Percentiles rank a stretch among this genome's conserved stretches.
These are phyloP conservation scores for Fusarium sp. DNA, from an alignment of 2,329 filamentous ascomycete species.

Conservation along the genomic window DNA sequence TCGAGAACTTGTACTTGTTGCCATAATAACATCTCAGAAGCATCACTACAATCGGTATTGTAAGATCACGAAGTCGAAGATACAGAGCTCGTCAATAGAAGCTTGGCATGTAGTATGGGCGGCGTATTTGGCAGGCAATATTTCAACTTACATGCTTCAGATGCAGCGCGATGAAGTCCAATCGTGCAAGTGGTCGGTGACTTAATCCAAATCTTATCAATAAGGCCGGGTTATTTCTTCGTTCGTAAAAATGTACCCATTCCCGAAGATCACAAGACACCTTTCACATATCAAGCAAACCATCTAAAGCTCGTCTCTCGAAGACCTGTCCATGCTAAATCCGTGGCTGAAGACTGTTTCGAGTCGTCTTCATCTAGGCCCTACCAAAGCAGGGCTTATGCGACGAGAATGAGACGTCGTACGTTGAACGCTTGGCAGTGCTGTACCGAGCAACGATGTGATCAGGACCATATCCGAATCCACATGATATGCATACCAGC, in stretches of 20 bases:
- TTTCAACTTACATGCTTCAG: neutral
- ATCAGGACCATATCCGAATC: no score
- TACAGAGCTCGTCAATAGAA: no score
- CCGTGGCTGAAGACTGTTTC: no score
- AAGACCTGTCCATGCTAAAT: neutral
- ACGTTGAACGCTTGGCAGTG: neutral
- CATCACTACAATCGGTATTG: neutral
- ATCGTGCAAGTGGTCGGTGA: neutral
- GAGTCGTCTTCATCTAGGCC: neutral
- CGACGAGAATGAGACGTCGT: neutral
- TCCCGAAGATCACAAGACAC: neutral
- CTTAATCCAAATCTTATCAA: no score
- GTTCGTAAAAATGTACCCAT: neutral
- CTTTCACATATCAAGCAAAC: no score
- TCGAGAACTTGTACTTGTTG: neutral
- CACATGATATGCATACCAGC: neutral
- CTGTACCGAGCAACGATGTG: neutral
- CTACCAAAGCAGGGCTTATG: neutral
- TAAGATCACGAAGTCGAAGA: no score
- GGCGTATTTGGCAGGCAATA: no score
- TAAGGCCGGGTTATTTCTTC: neutral
- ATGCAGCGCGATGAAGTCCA: no score
- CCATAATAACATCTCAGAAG: no score
- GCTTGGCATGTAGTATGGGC: neutral
- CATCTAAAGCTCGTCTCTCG: neutral